These are phyloP conservation scores for Aphanomyces euteiches DNA, from an alignment of 352 stramenopile species.

Conservation along the genomic window DNA sequence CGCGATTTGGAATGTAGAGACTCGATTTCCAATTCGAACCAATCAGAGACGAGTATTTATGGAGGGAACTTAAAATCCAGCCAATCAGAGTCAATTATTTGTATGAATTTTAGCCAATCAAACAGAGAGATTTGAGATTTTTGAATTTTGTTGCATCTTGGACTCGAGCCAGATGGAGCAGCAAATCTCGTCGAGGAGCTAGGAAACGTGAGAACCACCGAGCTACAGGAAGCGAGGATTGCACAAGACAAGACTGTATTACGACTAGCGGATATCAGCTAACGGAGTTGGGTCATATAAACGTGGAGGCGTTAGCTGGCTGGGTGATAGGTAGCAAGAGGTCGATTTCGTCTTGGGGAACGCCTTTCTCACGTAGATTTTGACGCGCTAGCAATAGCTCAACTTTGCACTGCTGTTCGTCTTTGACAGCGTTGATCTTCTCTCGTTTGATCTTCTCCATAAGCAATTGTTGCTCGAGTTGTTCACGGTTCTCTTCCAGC, in stretches of 20 bases:
- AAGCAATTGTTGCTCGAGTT: conserved; percentile 15
- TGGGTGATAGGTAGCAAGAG: conserved; percentile 3
- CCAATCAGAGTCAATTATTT: conserved; percentile 19
- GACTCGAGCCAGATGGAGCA: not conserved
- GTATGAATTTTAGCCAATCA: conserved; percentile 25
- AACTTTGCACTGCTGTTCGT: conserved; percentile 16
- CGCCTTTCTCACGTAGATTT: conserved; percentile 10
- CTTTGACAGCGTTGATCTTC: conserved; percentile 18
- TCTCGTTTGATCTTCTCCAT: conserved; percentile 20
- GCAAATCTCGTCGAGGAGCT: too few species aligned
- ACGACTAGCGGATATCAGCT: too few species aligned
- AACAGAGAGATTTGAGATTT: not conserved
- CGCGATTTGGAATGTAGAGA: conserved; percentile 20
- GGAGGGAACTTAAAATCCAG: conserved; percentile 13
- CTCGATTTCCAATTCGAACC: conserved; percentile 24
- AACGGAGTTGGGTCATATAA: not conserved
- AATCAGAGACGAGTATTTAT: conserved; percentile 18
- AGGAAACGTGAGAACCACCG: too few species aligned
- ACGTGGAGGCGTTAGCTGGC: not conserved
- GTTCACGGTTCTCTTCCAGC: conserved; percentile 11
- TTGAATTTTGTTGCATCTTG: not conserved
- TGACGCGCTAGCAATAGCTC: conserved; percentile 5
- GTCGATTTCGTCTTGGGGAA: conserved; percentile 19
- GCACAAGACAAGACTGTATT: too few species aligned
- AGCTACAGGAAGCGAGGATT: too few species aligned